These are phyloP conservation scores for Sodiomyces alkalinus DNA, from an alignment of 2,329 filamentous ascomycete genomes.

Conservation along the genomic window DNA sequence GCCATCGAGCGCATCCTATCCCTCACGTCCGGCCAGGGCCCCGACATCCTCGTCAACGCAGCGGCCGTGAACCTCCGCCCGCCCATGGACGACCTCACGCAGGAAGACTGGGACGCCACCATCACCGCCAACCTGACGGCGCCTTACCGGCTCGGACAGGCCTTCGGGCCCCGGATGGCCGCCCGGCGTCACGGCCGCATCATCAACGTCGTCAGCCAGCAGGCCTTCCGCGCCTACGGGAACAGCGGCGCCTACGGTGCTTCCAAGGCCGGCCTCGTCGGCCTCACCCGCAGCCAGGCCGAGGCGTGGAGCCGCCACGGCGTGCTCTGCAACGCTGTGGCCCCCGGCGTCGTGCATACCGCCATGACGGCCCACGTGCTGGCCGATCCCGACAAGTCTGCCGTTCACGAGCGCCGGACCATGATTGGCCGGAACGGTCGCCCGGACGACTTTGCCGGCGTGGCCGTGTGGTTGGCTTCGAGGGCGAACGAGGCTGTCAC, in stretches of 20 bases:
- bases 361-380: conserved; percentile 11
- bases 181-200: conserved; percentile 15
- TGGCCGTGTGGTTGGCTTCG: conserved; percentile 15
- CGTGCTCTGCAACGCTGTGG: conserved; percentile 18
- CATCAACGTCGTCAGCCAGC: conserved; percentile 18
- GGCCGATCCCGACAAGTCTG: conserved; percentile 8
- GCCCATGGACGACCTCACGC: conserved; percentile 14
- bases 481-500: conserved; percentile 16
- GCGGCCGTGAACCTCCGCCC: conserved; percentile 15
- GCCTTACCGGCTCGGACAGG: conserved; percentile 15
- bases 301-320: conserved; percentile 18
- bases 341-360: conserved; percentile 16
- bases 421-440: conserved; percentile 17
- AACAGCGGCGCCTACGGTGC: conserved; percentile 19
- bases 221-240: conserved; percentile 15
- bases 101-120: conserved; percentile 15
- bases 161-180: conserved; percentile 17
- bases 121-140: conserved; percentile 18
- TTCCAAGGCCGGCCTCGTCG: conserved; percentile 15
- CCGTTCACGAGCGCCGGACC: conserved; percentile 12
- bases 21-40: conserved; percentile 9
- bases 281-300: conserved; percentile 17
- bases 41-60: conserved; percentile 18
- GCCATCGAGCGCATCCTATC: conserved; percentile 6
- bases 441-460: conserved; percentile 16